A percentile compares a stretch with the other conserved stretches of the same genome.
Conservation (phyloP, 2,329 filamentous ascomycete species). For the Hypocrella siamensis region DNA sequence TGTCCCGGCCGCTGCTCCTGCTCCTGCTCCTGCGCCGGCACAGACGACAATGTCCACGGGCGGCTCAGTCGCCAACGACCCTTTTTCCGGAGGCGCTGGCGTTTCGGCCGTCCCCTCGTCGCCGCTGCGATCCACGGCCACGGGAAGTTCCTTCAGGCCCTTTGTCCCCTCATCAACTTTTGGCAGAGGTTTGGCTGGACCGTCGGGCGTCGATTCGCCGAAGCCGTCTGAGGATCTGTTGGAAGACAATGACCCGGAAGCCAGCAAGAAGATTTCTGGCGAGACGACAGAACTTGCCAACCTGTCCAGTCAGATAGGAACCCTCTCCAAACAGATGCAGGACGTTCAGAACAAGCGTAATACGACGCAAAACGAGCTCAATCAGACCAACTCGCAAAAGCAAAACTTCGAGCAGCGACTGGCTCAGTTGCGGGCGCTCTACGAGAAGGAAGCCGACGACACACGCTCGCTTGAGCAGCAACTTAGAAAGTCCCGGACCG, state of each 20-base stretch:
- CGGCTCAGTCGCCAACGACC: constrained; percentile 49
- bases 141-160: constrained; percentile 56
- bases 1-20: constrained; percentile 25
- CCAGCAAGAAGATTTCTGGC: constrained; percentile 72
- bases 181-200: constrained; percentile 64
- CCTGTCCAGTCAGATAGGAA: constrained; percentile 87
- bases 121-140: constrained; percentile 31
- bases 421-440: constrained; percentile 70
- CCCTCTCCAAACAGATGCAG: constrained; percentile 84
- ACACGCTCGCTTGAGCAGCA: constrained; percentile 77
- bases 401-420: constrained; percentile 83
- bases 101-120: constrained; percentile 33
- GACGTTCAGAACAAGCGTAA: constrained; percentile 73
- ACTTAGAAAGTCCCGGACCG: constrained; percentile 56
- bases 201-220: constrained; percentile 51
- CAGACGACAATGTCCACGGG: constrained; percentile 56
- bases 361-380: constrained; percentile 67
- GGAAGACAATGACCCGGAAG: constrained; percentile 78
- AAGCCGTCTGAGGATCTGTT: constrained; percentile 60
- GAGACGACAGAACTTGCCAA: constrained; percentile 91
- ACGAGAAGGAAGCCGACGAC: constrained; percentile 84
- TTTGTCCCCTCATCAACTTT: constrained; percentile 90
- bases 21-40: constrained; percentile 35
- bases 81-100: constrained; percentile 39
- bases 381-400: constrained; percentile 71